phyloP scores from a whole-genome alignment of 139 green algal species.

The Closterium sp. region DNA sequence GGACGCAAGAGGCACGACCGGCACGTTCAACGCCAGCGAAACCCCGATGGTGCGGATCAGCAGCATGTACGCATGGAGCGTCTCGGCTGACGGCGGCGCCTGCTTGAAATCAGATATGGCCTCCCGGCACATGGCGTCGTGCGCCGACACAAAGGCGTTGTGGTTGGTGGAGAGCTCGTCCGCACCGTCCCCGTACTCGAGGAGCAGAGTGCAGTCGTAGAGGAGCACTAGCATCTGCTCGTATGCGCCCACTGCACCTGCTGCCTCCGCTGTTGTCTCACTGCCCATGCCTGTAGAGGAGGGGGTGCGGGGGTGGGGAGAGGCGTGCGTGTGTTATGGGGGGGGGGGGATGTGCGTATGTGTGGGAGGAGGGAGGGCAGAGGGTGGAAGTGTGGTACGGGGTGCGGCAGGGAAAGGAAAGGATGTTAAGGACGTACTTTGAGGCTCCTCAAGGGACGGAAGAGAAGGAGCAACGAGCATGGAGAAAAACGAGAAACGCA shows the following conservation, averaged over 20 bases:
- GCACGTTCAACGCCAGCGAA: constrained; percentile 3
- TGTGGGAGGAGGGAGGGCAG: neutral
- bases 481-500: too few species aligned
- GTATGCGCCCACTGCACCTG: constrained; percentile 12
- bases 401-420: neutral
- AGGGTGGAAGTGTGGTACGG: neutral
- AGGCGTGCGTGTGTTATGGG: neutral
- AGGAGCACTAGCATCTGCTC: constrained; percentile 42
- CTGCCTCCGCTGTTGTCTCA: neutral
- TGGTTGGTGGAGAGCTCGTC: neutral
- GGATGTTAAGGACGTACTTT: neutral
- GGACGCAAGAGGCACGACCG: neutral
- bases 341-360: neutral
- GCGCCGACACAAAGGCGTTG: neutral
- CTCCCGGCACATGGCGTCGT: constrained; percentile 26
- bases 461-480: neutral
- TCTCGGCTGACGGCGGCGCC: neutral
- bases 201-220: constrained; percentile 33
- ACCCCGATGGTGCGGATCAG: constrained; percentile 16
- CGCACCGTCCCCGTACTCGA: neutral
- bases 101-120: constrained; percentile 15
- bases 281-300: neutral
- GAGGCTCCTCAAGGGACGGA: neutral
- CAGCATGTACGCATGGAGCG: constrained; percentile 27
- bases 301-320: neutral